These are phyloP conservation scores for Penicillium chermesinum DNA, from an alignment of 495 filamentous ascomycete species.

Conservation along the genomic window DNA sequence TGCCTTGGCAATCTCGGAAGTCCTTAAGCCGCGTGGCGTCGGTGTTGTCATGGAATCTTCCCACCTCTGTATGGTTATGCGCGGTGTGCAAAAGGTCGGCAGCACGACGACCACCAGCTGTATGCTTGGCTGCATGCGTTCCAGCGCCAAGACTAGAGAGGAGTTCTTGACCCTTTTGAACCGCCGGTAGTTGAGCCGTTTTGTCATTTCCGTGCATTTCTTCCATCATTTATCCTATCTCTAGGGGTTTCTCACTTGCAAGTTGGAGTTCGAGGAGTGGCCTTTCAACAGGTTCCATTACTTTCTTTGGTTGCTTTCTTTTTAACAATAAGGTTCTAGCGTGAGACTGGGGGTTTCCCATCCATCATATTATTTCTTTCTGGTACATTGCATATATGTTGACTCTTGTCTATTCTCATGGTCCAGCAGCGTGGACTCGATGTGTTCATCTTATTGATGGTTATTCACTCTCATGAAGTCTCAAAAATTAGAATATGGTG, in stretches of 20 bases:
- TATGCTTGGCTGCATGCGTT: conserved; percentile 89
- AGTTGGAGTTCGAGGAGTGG: conserved; percentile 38
- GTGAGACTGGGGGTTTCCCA: background rate
- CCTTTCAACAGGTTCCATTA: conserved; percentile 35
- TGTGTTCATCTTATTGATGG: conserved; percentile 7
- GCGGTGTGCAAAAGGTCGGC: conserved; percentile 84
- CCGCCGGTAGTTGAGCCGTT: conserved; percentile 32
- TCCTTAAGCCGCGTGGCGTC: conserved; percentile 84
- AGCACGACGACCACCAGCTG: conserved; percentile 90
- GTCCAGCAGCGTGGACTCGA: conserved; percentile 1
- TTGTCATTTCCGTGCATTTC: conserved; percentile 6
- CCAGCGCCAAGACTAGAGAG: conserved; percentile 86
- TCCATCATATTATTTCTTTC: conserved; percentile 2
- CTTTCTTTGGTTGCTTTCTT: conserved; percentile 3
- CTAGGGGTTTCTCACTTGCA: conserved; percentile 25
- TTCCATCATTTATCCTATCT: conserved; percentile 11
- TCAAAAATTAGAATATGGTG: conserved; percentile 1
- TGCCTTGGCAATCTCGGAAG: conserved; percentile 85
- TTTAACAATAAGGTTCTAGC: conserved; percentile 1
- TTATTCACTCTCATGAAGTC: background rate
- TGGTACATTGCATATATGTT: conserved; percentile 10
- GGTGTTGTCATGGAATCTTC: conserved; percentile 96
- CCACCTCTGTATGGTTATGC: conserved; percentile 98
- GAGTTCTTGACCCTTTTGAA: conserved; percentile 87
- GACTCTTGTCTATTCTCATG: background rate